These are phyloP conservation scores for Coccomyxa sp. DNA, from an alignment of 139 green algal species.

Conservation along the genomic window DNA sequence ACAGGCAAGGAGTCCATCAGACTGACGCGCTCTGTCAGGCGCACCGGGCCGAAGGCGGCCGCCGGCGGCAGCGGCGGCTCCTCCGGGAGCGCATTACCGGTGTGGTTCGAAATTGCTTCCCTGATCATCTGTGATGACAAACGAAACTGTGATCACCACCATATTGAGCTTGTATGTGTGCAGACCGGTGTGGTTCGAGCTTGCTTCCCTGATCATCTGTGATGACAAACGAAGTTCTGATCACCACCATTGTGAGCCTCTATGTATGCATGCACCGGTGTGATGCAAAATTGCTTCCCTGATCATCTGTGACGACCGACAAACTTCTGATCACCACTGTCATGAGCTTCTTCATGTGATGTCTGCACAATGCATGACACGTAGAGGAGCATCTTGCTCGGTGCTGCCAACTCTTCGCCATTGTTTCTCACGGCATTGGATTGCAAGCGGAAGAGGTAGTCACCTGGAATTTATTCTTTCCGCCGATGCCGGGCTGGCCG, in stretches of 20 bases:
- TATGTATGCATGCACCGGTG: too few species aligned
- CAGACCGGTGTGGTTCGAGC: slow-evolving; percentile 27
- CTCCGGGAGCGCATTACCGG: slow-evolving; percentile 15
- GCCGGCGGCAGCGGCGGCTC: slow-evolving; percentile 15
- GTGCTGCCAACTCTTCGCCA: not conserved
- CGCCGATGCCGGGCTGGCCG: slow-evolving; percentile 54
- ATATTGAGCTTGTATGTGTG: too few species aligned
- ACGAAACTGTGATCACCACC: not conserved
- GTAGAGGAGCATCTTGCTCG: slow-evolving; percentile 10
- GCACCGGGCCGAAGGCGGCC: slow-evolving; percentile 7
- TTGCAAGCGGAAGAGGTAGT: not conserved
- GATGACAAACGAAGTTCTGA: not conserved
- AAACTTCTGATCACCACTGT: too few species aligned
- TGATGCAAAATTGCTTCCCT: slow-evolving; percentile 33
- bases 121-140: slow-evolving; percentile 10
- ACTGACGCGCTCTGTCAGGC: slow-evolving; percentile 16
- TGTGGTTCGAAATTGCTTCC: slow-evolving; percentile 27
- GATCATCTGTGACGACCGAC: slow-evolving; percentile 1
- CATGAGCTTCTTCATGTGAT: too few species aligned
- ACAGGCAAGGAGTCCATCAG: slow-evolving; percentile 27
- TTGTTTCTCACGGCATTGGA: too few species aligned
- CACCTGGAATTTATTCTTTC: slow-evolving; percentile 51
- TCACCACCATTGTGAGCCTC: too few species aligned
- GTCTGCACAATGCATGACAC: too few species aligned
- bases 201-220: slow-evolving; percentile 21